A percentile compares a stretch with the other conserved stretches of the same genome.
These are phyloP conservation scores for Pistacia atlantica DNA, from an alignment of 345 rosid species.

Conservation along the genomic window DNA sequence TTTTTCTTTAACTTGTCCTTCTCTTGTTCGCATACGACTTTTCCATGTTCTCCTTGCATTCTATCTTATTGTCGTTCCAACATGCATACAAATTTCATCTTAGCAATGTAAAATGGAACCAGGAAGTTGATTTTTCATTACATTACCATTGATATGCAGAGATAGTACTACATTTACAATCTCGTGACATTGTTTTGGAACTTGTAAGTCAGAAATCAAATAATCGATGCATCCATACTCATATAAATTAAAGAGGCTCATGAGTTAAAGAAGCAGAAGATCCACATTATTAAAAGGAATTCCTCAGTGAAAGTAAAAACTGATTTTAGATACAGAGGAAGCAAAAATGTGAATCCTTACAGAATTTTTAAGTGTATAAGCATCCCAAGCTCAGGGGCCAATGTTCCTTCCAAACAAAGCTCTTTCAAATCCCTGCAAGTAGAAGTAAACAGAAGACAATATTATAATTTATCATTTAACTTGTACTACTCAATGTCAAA, in stretches of 20 bases:
- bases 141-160: neutral
- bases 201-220: neutral
- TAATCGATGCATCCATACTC: neutral
- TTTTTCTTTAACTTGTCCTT: neutral
- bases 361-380: conserved; percentile 63
- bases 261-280: neutral
- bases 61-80: too few species aligned
- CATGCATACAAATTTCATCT: neutral
- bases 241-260: neutral
- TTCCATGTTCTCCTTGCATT: neutral
- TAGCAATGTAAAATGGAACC: neutral
- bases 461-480: conserved; percentile 1
- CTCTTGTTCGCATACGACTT: neutral
- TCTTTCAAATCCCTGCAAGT: conserved; percentile 64
- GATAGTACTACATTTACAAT: neutral
- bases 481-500: neutral
- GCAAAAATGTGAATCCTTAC: conserved; percentile 44
- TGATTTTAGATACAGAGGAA: neutral
- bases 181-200: neutral
- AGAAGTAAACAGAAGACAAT: conserved; percentile 5
- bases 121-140: neutral
- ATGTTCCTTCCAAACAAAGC: conserved; percentile 66
- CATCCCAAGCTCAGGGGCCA: conserved; percentile 75
- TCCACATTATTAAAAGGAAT: neutral
- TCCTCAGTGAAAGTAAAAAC: neutral